Evolutionary conservation across 257 asterid species (phyloP), one percentile per base, ranked within the genome.

Genomic region (Scutellaria galericulata): DNA sequence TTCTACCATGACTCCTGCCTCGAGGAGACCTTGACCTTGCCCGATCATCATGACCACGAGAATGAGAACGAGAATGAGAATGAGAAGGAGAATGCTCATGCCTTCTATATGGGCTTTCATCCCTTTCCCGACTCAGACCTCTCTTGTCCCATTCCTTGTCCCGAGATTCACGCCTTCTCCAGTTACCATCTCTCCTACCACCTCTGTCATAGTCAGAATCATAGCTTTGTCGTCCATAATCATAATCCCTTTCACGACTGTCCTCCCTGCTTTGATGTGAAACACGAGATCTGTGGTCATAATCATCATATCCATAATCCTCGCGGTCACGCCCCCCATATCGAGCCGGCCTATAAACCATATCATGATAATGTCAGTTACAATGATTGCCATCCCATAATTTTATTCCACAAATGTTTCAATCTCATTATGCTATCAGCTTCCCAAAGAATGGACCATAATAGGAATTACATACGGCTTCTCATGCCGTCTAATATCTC

Each of bases 151-250:
- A 87, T 54, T 86, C 98, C 22, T 91, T 91, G 48, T 94, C 98
- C 48, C 90, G 90, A 64, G 99, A 92, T 67, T 75, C 96, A 73
- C 88, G 93, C 73, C 91, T 86, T 81, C 90, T 82, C 93, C 96
- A 87, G 59, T 53, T 87, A 78, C 96, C 85, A 46, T 90, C 99
- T 87, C 96, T 86, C 80, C 92, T 83, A 70, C 81, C 78, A 68
- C 93, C 84, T 61, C 91, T 84, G 31, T 95, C 99, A 85, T 95
- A 85, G 77, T 95, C 99, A 72, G 99, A 89, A 82, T 95, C 99
- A 80, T 91, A 88, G 80, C 95, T 86, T 48, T 83, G 89, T 72
- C 90, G 83, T 57, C 92, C 90, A 52, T 91, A 84, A 79, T 90
- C 95, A 74, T 87, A 85, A 81, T 88, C 97, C 74, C 86, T 88